These are phyloP conservation scores for Opeltia flavorubescens DNA, from an alignment of 495 filamentous ascomycete genomes.

Conservation along the genomic window DNA sequence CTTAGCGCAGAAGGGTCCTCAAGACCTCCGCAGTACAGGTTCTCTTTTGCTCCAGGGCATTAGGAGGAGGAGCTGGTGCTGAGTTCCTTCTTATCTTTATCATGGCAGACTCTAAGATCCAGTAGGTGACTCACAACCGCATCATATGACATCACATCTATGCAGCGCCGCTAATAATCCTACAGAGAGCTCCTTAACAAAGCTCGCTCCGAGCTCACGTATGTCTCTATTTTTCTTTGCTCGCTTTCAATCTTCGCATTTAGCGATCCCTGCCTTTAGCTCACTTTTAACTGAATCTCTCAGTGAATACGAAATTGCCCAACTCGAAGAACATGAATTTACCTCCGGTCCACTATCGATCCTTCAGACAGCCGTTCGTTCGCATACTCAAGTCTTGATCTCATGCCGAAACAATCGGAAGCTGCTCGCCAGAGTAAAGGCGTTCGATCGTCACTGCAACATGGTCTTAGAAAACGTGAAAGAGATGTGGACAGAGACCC, in stretches of 20 bases:
- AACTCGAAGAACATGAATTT: slow-evolving; percentile 84
- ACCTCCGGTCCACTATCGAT: slow-evolving; percentile 77
- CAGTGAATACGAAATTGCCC: slow-evolving; percentile 79
- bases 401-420: slow-evolving; percentile 83
- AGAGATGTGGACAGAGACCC: slow-evolving; percentile 99
- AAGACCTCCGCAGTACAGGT: too few species aligned
- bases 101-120: slow-evolving; percentile 68
- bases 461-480: slow-evolving; percentile 98
- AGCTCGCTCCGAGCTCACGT: slow-evolving; percentile 70
- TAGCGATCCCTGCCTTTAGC: neutral
- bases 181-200: slow-evolving; percentile 66
- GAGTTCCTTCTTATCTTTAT: slow-evolving; percentile 25
- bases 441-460: slow-evolving; percentile 90
- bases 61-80: neutral
- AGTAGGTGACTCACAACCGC: slow-evolving; percentile 38
- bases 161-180: slow-evolving; percentile 18
- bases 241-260: slow-evolving; percentile 7
- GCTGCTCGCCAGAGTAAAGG: slow-evolving; percentile 66
- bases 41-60: too few species aligned
- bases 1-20: too few species aligned
- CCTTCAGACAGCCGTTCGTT: slow-evolving; percentile 79
- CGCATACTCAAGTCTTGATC: slow-evolving; percentile 79
- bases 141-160: slow-evolving; percentile 11
- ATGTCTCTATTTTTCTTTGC: slow-evolving; percentile 21
- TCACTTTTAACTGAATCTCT: neutral